phyloP scores from a whole-genome alignment of 331 rosid genomes.

The Acacia concinna region DNA sequence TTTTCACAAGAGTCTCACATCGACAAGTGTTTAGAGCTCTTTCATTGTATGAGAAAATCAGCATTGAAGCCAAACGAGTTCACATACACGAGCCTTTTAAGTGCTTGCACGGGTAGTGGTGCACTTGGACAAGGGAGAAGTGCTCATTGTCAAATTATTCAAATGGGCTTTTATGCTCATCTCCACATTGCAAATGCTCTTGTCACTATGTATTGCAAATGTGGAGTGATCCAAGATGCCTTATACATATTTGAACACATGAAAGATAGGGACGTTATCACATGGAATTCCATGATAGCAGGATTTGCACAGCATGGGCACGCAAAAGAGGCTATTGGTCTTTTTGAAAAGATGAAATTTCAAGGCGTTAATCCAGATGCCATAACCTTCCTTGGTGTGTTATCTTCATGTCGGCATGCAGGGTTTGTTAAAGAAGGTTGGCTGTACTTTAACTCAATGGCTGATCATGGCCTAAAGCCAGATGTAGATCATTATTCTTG shows the following conservation, averaged over 20 bases:
- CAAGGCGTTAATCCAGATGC: constrained; percentile 52
- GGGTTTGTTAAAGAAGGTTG: constrained; percentile 70
- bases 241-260: constrained; percentile 51
- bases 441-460: constrained; percentile 65
- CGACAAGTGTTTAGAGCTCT: constrained; percentile 62
- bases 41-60: constrained; percentile 50
- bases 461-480: constrained; percentile 55
- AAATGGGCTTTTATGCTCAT: constrained; percentile 53
- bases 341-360: constrained; percentile 64
- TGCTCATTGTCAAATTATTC: constrained; percentile 63
- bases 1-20: constrained; percentile 73
- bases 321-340: constrained; percentile 54
- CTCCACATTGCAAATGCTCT: constrained; percentile 66
- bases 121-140: constrained; percentile 81
- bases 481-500: constrained; percentile 80
- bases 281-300: constrained; percentile 90
- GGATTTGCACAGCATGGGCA: constrained; percentile 83
- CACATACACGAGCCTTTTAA: constrained; percentile 64
- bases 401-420: constrained; percentile 77
- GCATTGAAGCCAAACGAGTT: constrained; percentile 58
- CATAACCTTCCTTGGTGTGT: constrained; percentile 67
- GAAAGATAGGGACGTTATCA: constrained; percentile 52
- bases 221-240: constrained; percentile 68
- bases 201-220: constrained; percentile 79
- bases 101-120: constrained; percentile 83